Base-by-base conservation (phyloP, 768 basidiomycete species). In the Suillus plorans region DNA sequence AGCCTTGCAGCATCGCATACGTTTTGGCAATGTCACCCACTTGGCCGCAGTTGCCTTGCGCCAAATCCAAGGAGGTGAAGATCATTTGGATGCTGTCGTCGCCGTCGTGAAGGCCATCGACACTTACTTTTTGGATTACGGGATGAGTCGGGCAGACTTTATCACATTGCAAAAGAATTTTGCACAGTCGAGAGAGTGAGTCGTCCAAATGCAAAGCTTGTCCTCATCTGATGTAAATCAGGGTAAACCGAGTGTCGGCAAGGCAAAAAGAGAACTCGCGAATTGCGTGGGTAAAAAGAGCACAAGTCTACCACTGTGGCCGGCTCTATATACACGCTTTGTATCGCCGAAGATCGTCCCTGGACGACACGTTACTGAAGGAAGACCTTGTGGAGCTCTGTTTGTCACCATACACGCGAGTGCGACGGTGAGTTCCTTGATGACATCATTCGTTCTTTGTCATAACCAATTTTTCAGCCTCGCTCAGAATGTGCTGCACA, bases 61-160 rank as follows among this genome's bases (percentile, higher is more conserved):
- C 44, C 82, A 84, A 69, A 82, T 84, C 50, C 84, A 81, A 14
- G 85, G 84, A 52, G 86, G 85, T 41, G 92, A 94, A 74, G 92
- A 94, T 72, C 91, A 93, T 66, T 90, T 93, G 52, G 96, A 99
- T 73, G 90, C 92, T 5, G 86, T 97, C 39, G 83, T 92, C 41
- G 81, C 81, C 44, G 85, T 93, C 20, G 84, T 87, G 28, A 87
- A 86, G 67, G 89, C 88, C 4, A 88, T 94, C 52, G 92, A 94
- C 68, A 85, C 87, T 2, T 92, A 86, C 70, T 79, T 94, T 69
- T 79, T 93, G 56, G 86, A 86, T 60, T 92, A 92, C 75, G 91
- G 85, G 16, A 78, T 90, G 72, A 85, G 78, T 55, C 78, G 86
- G 70, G 76, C 76, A 60, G 83, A 85, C 61, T 91, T 86, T 68